These are phyloP conservation scores for Neophaeococcomyces aloes DNA, from an alignment of 2,329 filamentous ascomycete species.

Conservation along the genomic window DNA sequence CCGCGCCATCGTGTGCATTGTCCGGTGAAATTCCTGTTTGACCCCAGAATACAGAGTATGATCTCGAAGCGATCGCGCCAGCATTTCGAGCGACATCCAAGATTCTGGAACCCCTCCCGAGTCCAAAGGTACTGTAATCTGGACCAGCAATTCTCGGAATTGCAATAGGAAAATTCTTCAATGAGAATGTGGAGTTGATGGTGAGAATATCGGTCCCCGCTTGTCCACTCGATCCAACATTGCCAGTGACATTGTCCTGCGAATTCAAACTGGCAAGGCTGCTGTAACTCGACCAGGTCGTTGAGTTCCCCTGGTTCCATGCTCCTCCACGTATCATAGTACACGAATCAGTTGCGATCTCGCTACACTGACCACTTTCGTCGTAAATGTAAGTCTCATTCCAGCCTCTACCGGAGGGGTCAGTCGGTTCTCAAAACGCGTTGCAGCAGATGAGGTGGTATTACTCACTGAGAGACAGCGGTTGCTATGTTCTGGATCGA, in stretches of 20 bases:
- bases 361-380: not conserved
- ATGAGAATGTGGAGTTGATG: not conserved
- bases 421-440: not conserved
- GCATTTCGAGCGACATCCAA: conserved; percentile 17
- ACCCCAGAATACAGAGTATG: conserved; percentile 23
- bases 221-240: not conserved
- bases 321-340: not conserved
- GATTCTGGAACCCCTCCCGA: conserved; percentile 24
- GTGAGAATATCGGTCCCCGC: not conserved
- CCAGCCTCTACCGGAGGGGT: not conserved
- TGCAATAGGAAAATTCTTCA: not conserved
- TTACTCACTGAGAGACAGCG: conserved; percentile 3
- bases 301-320: not conserved
- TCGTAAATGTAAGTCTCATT: conserved; percentile 4
- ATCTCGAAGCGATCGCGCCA: conserved; percentile 19
- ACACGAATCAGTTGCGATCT: not conserved
- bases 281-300: not conserved
- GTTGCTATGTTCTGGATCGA: not conserved
- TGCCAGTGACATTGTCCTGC: not conserved
- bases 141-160: not conserved
- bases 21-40: conserved; percentile 14
- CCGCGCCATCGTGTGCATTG: conserved; percentile 20
- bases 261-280: not conserved
- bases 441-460: not conserved
- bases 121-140: conserved; percentile 12